A percentile compares a stretch with the other conserved stretches of the same genome.
phyloP scores from a whole-genome alignment of 768 basidiomycete genomes.

The Dioszegia aurantiaca region DNA sequence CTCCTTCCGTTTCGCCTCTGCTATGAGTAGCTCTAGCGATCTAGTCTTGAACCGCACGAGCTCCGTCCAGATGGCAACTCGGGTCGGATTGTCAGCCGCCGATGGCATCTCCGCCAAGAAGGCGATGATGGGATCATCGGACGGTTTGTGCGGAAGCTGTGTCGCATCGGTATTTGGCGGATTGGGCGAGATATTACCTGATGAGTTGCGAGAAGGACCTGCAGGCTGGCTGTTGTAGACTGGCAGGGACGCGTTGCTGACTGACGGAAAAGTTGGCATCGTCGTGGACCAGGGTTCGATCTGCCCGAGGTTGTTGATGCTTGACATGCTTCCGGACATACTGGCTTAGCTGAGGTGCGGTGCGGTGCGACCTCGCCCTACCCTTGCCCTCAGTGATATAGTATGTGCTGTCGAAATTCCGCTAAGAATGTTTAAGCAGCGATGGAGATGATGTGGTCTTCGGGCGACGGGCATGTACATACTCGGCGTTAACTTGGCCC shows the following conservation, averaged over 20 bases:
- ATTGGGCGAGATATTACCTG: neutral
- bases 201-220: slow-evolving; percentile 1
- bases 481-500: no score
- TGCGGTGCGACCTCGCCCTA: no score
- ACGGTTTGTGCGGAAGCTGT: neutral
- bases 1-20: slow-evolving; percentile 44
- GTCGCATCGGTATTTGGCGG: neutral
- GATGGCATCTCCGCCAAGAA: slow-evolving; percentile 39
- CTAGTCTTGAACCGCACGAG: slow-evolving; percentile 36
- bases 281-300: no score
- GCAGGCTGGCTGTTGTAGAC: neutral
- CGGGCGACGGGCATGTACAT: no score
- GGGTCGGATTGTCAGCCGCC: slow-evolving; percentile 27
- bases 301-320: no score
- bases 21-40: slow-evolving; percentile 45
- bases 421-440: no score
- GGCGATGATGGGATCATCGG: slow-evolving; percentile 16
- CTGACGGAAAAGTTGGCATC: neutral
- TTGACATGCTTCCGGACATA: no score
- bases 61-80: slow-evolving; percentile 38
- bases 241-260: neutral
- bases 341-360: no score
- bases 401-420: no score
- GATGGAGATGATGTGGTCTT: no score
- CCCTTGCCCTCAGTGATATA: no score